Percentiles rank a stretch among this genome's conserved stretches.
Evolutionary conservation across 495 filamentous ascomycete species (phyloP).

Genomic region (Cladorrhinum samala): DNA sequence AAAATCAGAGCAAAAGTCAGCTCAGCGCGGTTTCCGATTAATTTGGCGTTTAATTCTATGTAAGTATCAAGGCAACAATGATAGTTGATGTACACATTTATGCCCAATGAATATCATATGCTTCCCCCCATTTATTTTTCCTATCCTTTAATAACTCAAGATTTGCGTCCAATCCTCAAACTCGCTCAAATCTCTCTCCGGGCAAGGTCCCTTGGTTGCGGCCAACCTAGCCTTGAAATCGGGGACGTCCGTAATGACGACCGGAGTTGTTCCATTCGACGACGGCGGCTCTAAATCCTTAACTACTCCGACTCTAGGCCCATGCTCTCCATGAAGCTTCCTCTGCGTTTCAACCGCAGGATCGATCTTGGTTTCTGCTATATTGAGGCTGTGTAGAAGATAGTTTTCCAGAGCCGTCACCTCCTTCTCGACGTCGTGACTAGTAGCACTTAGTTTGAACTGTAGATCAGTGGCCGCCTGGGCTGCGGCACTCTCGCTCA

Average conservation of each 20-base stretch:
- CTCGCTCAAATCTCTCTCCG: constrained; percentile 68
- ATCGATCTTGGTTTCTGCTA: constrained; percentile 30
- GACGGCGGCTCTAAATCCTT: constrained; percentile 36
- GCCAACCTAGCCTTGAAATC: constrained; percentile 68
- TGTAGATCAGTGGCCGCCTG: constrained; percentile 28
- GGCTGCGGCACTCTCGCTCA: constrained; percentile 15
- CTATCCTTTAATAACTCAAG: too few species aligned
- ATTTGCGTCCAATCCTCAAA: constrained; percentile 79
- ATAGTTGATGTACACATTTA: too few species aligned
- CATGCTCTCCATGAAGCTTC: constrained; percentile 47
- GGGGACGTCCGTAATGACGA: constrained; percentile 65
- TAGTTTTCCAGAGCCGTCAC: constrained; percentile 30
- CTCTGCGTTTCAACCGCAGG: constrained; percentile 28
- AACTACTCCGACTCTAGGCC: constrained; percentile 31
- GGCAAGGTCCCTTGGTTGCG: constrained; percentile 61
- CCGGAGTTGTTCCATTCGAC: constrained; percentile 39
- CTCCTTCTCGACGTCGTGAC: constrained; percentile 28
- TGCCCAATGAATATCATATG: too few species aligned
- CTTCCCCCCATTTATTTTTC: too few species aligned
- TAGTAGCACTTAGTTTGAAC: constrained; percentile 28
- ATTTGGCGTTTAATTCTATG: too few species aligned
- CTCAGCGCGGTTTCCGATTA: too few species aligned
- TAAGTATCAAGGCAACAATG: too few species aligned
- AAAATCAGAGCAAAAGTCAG: too few species aligned
- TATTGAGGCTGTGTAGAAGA: constrained; percentile 28